A percentile compares a stretch with the other conserved stretches of the same genome.
Evolutionary conservation across 495 filamentous ascomycete species (phyloP).

Genomic region (Aspergillus olivimuriae): DNA sequence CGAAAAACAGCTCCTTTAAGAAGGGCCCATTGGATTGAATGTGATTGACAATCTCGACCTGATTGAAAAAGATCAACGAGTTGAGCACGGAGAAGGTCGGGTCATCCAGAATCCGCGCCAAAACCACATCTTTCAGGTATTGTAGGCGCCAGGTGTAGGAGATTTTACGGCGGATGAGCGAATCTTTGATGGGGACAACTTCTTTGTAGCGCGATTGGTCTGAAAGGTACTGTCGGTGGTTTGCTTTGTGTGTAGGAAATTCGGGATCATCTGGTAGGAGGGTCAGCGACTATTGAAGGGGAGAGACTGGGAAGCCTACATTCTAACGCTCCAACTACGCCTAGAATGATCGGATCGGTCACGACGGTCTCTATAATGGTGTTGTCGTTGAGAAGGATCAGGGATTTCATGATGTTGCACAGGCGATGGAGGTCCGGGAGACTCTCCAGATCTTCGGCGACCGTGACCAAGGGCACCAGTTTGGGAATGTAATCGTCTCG

Average conservation of each 20-base stretch:
- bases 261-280: conserved; percentile 91
- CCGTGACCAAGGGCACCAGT: conserved; percentile 73
- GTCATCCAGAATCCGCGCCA: conserved; percentile 93
- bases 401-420: conserved; percentile 96
- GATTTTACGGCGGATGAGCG: conserved; percentile 78
- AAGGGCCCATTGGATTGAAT: conserved; percentile 73
- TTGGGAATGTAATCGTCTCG: conserved; percentile 80
- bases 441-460: conserved; percentile 87
- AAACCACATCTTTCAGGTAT: conserved; percentile 97
- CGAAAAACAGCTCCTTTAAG: conserved; percentile 81
- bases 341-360: conserved; percentile 79
- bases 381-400: conserved; percentile 91
- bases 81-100: conserved; percentile 97
- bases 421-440: conserved; percentile 78
- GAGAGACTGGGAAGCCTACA: no score
- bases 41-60: conserved; percentile 94
- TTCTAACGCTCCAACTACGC: conserved; percentile 93
- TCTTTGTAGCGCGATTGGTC: conserved; percentile 90
- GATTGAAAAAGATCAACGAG: conserved; percentile 97
- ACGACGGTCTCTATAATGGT: conserved; percentile 90
- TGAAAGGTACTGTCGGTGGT: conserved; percentile 88
- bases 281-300: no score
- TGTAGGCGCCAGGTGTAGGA: conserved; percentile 92
- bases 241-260: conserved; percentile 97
- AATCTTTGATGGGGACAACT: conserved; percentile 85